Evolutionary conservation across 2,329 filamentous ascomycete species (phyloP).

Genomic region (Monosporascus sp.): DNA sequence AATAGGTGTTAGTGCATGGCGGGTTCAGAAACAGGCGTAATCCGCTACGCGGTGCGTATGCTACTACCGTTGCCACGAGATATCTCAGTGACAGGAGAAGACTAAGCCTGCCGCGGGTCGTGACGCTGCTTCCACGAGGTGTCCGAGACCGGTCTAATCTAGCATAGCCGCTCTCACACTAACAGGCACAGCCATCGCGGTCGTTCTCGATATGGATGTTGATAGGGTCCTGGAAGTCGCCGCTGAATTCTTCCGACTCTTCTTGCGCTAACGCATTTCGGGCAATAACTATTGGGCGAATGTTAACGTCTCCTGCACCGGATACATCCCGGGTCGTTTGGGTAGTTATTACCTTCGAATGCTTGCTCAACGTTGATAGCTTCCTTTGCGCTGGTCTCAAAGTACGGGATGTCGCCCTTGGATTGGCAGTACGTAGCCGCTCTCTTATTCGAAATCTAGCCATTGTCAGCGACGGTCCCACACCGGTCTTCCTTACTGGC

Average conservation of each 20-base stretch:
- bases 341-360: slow-evolving; percentile 52
- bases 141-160: neutral
- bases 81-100: too few relatives aligned
- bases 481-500: neutral
- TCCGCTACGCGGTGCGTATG: too few relatives aligned
- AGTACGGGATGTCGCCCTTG: slow-evolving; percentile 96
- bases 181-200: slow-evolving; percentile 90
- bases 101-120: neutral
- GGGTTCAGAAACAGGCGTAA: too few relatives aligned
- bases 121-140: neutral
- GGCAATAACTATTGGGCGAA: slow-evolving; percentile 67
- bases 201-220: slow-evolving; percentile 96
- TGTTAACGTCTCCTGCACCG: neutral
- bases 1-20: too few relatives aligned
- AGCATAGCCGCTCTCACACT: slow-evolving; percentile 25
- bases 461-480: slow-evolving; percentile 14
- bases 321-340: neutral
- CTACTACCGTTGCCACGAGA: too few relatives aligned
- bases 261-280: slow-evolving; percentile 93
- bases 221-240: slow-evolving; percentile 96
- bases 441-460: slow-evolving; percentile 84
- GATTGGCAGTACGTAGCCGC: slow-evolving; percentile 97
- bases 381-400: slow-evolving; percentile 98
- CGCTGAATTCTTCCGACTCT: slow-evolving; percentile 95
- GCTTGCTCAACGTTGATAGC: slow-evolving; percentile 92